Conservation (phyloP, 2,329 filamentous ascomycete genomes). For the Calonectria fujianensis region DNA sequence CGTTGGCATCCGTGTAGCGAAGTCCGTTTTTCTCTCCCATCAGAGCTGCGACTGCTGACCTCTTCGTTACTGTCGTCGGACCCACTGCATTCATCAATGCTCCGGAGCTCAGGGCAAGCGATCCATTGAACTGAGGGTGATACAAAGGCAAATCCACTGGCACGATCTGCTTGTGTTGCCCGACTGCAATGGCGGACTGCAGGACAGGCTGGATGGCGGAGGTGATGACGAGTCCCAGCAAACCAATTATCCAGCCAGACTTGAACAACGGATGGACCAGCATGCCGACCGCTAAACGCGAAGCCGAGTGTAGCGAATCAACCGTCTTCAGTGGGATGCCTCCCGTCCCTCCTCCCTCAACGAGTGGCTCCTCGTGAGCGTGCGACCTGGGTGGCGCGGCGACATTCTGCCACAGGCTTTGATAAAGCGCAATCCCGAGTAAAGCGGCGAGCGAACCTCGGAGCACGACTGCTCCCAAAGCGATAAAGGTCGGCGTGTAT, state of each 20-base stretch:
- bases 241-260: neutral
- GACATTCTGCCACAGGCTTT: constrained; percentile 14
- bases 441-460: constrained; percentile 12
- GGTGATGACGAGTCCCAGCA: neutral
- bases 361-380: neutral
- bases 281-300: neutral
- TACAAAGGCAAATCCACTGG: neutral
- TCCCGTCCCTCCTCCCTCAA: neutral
- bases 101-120: neutral
- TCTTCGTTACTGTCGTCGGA: neutral
- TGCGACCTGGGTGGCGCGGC: neutral
- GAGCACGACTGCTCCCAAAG: constrained; percentile 3
- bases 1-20: neutral
- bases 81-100: neutral
- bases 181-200: neutral
- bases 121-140: constrained; percentile 15
- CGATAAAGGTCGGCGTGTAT: neutral
- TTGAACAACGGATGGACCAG: neutral
- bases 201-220: constrained; percentile 13
- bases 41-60: neutral
- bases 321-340: neutral
- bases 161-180: neutral
- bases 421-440: constrained; percentile 6
- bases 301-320: neutral
- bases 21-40: constrained; percentile 6